Evolutionary conservation across 139 green algal genomes (phyloP).

Genomic region (Micractinium sp.): DNA sequence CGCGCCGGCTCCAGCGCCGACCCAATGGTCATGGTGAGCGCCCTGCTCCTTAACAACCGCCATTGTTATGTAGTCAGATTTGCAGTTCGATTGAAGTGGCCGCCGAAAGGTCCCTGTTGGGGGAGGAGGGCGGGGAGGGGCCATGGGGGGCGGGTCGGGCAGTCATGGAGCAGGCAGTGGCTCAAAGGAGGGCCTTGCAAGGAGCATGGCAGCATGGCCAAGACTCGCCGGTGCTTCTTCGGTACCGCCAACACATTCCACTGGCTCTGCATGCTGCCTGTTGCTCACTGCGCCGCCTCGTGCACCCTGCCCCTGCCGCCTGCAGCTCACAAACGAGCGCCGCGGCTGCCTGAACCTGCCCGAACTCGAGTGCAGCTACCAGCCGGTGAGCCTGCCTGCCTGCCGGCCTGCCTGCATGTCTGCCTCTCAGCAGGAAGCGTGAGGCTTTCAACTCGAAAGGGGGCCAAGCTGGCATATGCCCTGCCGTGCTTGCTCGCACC

Average conservation of each 20-base stretch:
- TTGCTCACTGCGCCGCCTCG: background rate
- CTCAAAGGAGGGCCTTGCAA: no score
- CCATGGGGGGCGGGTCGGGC: no score
- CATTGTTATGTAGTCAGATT: no score
- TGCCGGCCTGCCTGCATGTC: no score
- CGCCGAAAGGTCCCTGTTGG: no score
- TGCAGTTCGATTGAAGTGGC: no score
- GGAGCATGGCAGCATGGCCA: background rate
- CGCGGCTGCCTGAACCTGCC: slow-evolving; percentile 24
- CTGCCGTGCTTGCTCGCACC: background rate
- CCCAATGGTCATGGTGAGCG: background rate
- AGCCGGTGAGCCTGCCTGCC: background rate
- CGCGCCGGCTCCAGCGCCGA: background rate
- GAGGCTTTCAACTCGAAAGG: background rate
- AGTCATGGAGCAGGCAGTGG: no score
- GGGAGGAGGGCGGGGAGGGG: background rate
- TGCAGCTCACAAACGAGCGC: slow-evolving; percentile 16
- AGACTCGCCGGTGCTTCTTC: background rate
- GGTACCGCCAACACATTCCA: background rate
- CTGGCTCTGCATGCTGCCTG: background rate
- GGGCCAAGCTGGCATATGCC: background rate
- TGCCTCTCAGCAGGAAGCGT: background rate
- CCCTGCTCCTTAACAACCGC: background rate
- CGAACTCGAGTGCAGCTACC: slow-evolving; percentile 9
- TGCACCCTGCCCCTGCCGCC: background rate